Base-by-base conservation (phyloP, 2,329 filamentous ascomycete species). In the Aspergillus carbonarius region DNA sequence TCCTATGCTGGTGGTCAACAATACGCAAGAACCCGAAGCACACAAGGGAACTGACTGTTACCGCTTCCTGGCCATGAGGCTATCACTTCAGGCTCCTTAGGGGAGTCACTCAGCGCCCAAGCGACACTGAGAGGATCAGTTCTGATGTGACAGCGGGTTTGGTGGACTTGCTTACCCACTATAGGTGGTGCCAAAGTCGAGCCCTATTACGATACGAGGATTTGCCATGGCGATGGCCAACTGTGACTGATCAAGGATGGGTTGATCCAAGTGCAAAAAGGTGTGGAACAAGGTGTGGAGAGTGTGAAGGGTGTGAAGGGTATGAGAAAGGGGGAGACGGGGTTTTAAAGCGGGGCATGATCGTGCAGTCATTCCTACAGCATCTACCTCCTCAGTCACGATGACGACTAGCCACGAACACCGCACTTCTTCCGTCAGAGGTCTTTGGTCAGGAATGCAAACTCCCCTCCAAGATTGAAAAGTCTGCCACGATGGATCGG, bases 181-280 rank as follows among this genome's bases (percentile, higher is more conserved):
- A 47, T 66, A 72, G 3, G 70, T 73, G 12, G 69, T 73, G 1
- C 69, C 70, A 54, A 72, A 73, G 48, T 73, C 70, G 20, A 72
- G 46, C 2, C 66, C 68, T 8, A 73, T 60, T 17, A 69, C 54
- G 7, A 72, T 35, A 47, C 60, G 47, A 6, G 20, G 40, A n/a
- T 13, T 17, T 52, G 7, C 13, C 20, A 40, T 62, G 2, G 8
- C 51, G 15, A 2, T 2, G 7, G 4, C 13, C 3, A 20, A 20
- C 12, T 4, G 7, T 17, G n/a, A n/a, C n/a, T n/a, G n/a, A n/a
- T n/a, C n/a, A n/a, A n/a, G n/a, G n/a, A n/a, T n/a, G n/a, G n/a
- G n/a, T 8, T 47, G 18, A 6, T n/a, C n/a, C n/a, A n/a, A n/a
- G n/a, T n/a, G 5, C 5, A 23, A 5, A 23, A 23, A 23, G 23